Evolutionary conservation across 371 early-diverging fungal genomes (phyloP).

Genomic region (Homolaphlyctis polyrhiza): DNA sequence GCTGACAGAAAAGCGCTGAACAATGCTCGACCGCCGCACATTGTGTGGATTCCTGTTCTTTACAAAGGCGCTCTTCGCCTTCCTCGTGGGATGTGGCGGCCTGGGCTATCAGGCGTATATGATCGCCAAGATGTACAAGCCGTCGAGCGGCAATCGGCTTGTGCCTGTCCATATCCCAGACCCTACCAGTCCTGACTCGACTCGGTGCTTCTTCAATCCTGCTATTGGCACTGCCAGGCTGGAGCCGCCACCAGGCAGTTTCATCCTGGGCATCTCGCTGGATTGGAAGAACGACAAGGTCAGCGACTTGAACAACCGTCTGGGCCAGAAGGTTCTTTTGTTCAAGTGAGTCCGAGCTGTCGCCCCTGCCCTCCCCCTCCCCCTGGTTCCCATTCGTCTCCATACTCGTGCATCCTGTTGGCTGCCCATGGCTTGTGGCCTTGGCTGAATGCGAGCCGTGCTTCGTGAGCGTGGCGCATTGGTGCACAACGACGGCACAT

Average conservation of each 20-base stretch:
- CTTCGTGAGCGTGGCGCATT: too few relatives aligned
- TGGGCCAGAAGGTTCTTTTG: not conserved
- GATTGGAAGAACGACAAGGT: slow-evolving; percentile 24
- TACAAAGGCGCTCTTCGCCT: slow-evolving; percentile 22
- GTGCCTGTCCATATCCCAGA: slow-evolving; percentile 1
- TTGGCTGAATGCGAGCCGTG: too few relatives aligned
- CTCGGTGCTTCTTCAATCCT: slow-evolving; percentile 2
- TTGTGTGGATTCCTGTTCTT: slow-evolving; percentile 28
- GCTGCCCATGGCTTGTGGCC: too few relatives aligned
- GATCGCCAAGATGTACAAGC: slow-evolving; percentile 10
- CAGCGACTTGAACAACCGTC: slow-evolving; percentile 2
- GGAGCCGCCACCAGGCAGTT: slow-evolving; percentile 17
- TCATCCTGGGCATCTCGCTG: slow-evolving; percentile 23
- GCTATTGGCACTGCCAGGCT: slow-evolving; percentile 11
- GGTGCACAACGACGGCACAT: too few relatives aligned
- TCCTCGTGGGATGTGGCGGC: slow-evolving; percentile 11
- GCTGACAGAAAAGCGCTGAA: too few relatives aligned
- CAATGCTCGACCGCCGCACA: too few relatives aligned
- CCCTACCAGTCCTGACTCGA: not conserved
- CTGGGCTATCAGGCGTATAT: slow-evolving; percentile 15
- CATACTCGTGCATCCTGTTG: too few relatives aligned
- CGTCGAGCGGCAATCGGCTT: not conserved
- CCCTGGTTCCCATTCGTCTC: not conserved
- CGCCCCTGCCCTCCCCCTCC: not conserved
- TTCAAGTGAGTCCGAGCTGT: slow-evolving; percentile 2